phyloP scores from a whole-genome alignment of 1,139 yeast species.

The Magnusiomyces clavatus region DNA sequence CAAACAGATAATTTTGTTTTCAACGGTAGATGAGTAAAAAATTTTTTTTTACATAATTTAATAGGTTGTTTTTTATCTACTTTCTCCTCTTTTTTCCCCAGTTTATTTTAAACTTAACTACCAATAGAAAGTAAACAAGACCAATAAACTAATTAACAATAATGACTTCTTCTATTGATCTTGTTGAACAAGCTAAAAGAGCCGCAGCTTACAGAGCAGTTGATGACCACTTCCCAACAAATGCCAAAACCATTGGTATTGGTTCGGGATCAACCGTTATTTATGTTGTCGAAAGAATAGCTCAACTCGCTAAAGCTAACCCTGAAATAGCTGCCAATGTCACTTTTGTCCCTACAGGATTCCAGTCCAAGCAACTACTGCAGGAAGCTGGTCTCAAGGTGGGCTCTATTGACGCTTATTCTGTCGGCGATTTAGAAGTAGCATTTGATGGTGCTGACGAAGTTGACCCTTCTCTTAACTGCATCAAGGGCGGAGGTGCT shows the following conservation, averaged over 20 bases:
- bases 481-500: slow-evolving; percentile 99
- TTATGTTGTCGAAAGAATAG: slow-evolving; percentile 90
- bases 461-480: slow-evolving; percentile 69
- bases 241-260: slow-evolving; percentile 76
- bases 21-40: neutral
- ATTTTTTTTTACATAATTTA: neutral
- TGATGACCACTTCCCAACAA: slow-evolving; percentile 69
- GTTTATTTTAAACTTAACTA: neutral
- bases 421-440: slow-evolving; percentile 59
- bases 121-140: neutral
- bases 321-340: slow-evolving; percentile 31
- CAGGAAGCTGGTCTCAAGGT: slow-evolving; percentile 69
- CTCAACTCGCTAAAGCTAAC: slow-evolving; percentile 51
- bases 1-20: neutral
- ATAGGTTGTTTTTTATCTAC: neutral
- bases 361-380: slow-evolving; percentile 84
- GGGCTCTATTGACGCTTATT: slow-evolving; percentile 76
- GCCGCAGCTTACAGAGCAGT: slow-evolving; percentile 89
- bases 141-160: neutral
- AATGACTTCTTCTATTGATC: slow-evolving; percentile 10
- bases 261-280: slow-evolving; percentile 98
- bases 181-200: slow-evolving; percentile 61
- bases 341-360: slow-evolving; percentile 90
- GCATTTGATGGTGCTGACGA: slow-evolving; percentile 99
- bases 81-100: neutral